phyloP scores from a whole-genome alignment of 192 early-diverging fungal genomes.

The Entomortierella beljakovae region DNA sequence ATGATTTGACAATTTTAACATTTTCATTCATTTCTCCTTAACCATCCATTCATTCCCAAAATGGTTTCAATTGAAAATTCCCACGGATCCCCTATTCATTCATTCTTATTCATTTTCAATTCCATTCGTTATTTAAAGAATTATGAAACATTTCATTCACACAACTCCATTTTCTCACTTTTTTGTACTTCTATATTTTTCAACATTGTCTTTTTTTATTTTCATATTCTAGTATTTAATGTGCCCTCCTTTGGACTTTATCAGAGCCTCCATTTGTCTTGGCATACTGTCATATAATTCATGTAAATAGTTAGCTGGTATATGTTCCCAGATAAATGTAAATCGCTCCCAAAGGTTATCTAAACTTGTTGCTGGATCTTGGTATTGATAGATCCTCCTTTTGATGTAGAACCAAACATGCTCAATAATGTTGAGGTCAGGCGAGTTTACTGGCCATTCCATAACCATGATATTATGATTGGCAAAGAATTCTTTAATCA shows the following conservation, averaged over 20 bases:
- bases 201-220: too few relatives aligned
- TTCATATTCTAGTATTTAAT: background rate
- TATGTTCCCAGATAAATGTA: background rate
- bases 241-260: background rate
- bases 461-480: background rate
- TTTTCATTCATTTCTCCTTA: too few relatives aligned
- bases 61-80: too few relatives aligned
- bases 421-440: conserved; percentile 15
- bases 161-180: too few relatives aligned
- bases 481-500: conserved; percentile 1
- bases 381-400: background rate
- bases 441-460: conserved; percentile 16
- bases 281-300: background rate
- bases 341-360: conserved; percentile 1
- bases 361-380: background rate
- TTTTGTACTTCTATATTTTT: too few relatives aligned
- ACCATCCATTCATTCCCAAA: too few relatives aligned
- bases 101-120: too few relatives aligned
- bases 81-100: too few relatives aligned
- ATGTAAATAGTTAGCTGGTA: background rate
- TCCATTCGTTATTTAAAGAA: too few relatives aligned
- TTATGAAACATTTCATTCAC: too few relatives aligned
- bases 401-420: background rate
- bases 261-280: background rate
- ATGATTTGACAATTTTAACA: too few relatives aligned